These are phyloP conservation scores for Trametes versicolor DNA, from an alignment of 1,284 basidiomycete genomes.

Conservation along the genomic window DNA sequence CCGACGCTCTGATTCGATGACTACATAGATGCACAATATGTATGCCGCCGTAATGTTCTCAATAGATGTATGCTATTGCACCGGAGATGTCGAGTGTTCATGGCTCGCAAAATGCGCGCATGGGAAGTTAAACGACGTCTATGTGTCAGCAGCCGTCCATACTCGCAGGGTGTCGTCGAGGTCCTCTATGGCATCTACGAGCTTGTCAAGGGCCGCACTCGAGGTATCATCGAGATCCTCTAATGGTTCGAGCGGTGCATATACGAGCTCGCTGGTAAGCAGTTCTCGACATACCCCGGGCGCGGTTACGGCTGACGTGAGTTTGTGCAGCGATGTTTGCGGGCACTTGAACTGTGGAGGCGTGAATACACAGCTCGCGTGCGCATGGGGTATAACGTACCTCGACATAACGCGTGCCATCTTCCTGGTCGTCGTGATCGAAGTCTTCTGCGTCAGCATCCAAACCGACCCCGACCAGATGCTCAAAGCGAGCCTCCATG, in stretches of 20 bases:
- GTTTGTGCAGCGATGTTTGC: constrained; percentile 48
- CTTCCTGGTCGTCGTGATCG: constrained; percentile 49
- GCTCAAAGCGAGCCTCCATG: constrained; percentile 54
- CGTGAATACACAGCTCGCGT: neutral
- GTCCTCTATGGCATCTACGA: constrained; percentile 67
- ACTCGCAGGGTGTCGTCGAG: constrained; percentile 72
- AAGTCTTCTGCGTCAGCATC: constrained; percentile 67
- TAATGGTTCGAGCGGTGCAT: constrained; percentile 57
- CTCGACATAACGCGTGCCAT: constrained; percentile 51
- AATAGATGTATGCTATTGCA: no score
- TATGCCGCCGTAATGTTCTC: no score
- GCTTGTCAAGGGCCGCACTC: constrained; percentile 51
- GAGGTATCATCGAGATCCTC: constrained; percentile 52
- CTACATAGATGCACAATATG: no score
- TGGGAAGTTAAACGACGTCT: neutral
- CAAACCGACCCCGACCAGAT: constrained; percentile 60
- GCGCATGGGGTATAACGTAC: constrained; percentile 43
- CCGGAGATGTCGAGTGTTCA: no score
- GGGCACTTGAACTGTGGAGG: constrained; percentile 18
- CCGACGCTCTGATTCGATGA: no score
- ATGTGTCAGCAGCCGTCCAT: constrained; percentile 61
- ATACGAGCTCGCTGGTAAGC: constrained; percentile 65
- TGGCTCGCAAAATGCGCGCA: neutral
- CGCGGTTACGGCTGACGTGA: constrained; percentile 62
- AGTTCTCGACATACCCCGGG: constrained; percentile 52